These are phyloP conservation scores for Fusarium sp. DNA, from an alignment of 2,329 filamentous ascomycete genomes.

Conservation along the genomic window DNA sequence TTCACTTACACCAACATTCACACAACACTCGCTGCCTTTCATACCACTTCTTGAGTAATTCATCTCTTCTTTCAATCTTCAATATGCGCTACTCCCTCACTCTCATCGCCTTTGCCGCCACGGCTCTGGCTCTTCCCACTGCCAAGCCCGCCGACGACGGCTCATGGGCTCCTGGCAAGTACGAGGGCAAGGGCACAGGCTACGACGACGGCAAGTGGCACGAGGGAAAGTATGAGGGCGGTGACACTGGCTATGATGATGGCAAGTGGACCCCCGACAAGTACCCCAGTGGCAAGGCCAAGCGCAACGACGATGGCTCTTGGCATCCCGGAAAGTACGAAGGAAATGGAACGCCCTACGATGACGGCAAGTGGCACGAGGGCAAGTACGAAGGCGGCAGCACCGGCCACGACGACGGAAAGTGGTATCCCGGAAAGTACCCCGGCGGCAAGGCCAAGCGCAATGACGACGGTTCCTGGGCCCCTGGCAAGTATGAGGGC, in stretches of 20 bases:
- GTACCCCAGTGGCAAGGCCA: slow-evolving; percentile 5
- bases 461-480: background rate
- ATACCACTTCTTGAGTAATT: background rate
- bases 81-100: slow-evolving; percentile 40
- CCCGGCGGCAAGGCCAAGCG: background rate
- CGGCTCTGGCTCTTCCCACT: slow-evolving; percentile 37
- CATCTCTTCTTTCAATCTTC: background rate
- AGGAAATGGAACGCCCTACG: slow-evolving; percentile 5
- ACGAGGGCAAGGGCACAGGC: slow-evolving; percentile 8
- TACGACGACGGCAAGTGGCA: slow-evolving; percentile 14
- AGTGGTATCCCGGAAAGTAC: slow-evolving; percentile 10
- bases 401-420: slow-evolving; percentile 6
- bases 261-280: slow-evolving; percentile 18
- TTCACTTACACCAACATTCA: slow-evolving; percentile 2
- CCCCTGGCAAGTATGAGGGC: background rate
- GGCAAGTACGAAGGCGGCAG: slow-evolving; percentile 4
- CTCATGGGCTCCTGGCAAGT: slow-evolving; percentile 16
- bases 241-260: slow-evolving; percentile 2
- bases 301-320: slow-evolving; percentile 13
- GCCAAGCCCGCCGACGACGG: slow-evolving; percentile 34
- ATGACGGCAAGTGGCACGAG: slow-evolving; percentile 12
- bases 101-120: slow-evolving; percentile 37
- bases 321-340: slow-evolving; percentile 31
- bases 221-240: slow-evolving; percentile 15
- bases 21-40: background rate